Evolutionary conservation across 805 yeast species (phyloP), one percentile per base, ranked within the genome.

Genomic region (Candida ortonii): DNA sequence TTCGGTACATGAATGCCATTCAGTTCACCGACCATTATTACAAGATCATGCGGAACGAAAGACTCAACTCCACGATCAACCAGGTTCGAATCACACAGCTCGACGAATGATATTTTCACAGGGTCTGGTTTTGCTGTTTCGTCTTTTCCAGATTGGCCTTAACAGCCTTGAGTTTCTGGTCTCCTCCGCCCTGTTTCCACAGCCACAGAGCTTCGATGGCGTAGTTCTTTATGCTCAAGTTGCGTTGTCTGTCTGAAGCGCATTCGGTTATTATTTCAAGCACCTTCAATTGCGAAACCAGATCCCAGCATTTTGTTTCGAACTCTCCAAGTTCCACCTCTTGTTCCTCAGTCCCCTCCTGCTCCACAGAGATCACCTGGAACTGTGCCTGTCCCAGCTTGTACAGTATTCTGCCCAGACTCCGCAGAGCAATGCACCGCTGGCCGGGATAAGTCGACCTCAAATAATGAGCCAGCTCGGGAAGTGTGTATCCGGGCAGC

Each of bases 131-230:
- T 12, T 28, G 36, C 15, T 24, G 15, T 17, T 28, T 23, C 12
- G 27, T 21, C 20, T n/a, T 25, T 9, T 9, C 18, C 19, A 22
- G 22, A 32, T 25, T 33, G 23, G 30, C 34, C 25, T 36, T 34
- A 13, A 43, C 43, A 14, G 35, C 35, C 34, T 45, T 44, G 17
- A 50, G 30, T 33, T 41, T 59, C 48, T 39, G 49, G 54, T 45
- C 53, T 39, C 73, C 77, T 0, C 74, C 73, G 1, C 72, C 76
- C 46, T 70, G 61, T 47, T 71, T 80, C 93, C 95, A 86, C 34
- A 89, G 61, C 95, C 96, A 89, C 22, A 89, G 67, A 1, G 96
- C 95, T 46, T 89, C 97, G 19, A 83, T 69, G 1, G 96, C 95
- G 55, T 87, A 85, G 46, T 75, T 84, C 47, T 84, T 67, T 1